Evolutionary conservation across 225 moss, liverwort and hornwort species (phyloP).

Genomic region (Neckera pumila): DNA sequence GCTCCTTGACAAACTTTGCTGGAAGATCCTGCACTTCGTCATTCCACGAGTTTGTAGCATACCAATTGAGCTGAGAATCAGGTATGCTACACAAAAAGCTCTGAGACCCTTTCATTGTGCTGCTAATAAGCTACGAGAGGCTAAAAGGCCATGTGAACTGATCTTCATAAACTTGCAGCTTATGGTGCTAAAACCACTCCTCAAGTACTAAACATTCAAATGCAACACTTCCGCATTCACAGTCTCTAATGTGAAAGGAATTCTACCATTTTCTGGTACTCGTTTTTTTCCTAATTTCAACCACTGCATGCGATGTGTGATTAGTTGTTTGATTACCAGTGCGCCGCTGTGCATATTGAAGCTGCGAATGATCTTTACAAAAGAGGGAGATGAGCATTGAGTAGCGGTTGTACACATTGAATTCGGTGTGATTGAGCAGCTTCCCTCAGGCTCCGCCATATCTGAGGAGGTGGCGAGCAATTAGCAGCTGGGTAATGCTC

Average conservation of each 20-base stretch:
- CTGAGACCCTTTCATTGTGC: neutral
- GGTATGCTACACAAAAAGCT: neutral
- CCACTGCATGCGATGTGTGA: neutral
- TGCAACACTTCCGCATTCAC: too few relatives aligned
- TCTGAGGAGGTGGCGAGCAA: neutral
- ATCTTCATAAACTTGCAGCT: neutral
- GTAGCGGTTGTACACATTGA: too few relatives aligned
- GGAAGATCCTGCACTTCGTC: neutral
- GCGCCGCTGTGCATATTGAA: neutral
- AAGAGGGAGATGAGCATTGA: neutral
- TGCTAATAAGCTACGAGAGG: neutral
- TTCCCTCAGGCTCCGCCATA: neutral
- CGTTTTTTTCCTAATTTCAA: neutral
- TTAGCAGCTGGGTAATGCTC: neutral
- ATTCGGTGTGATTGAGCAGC: neutral
- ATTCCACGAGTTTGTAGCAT: neutral
- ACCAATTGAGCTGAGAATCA: neutral
- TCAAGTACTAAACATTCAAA: neutral
- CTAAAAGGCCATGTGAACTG: neutral
- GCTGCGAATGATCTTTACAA: neutral
- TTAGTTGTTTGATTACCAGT: neutral
- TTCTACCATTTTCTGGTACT: neutral
- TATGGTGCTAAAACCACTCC: neutral
- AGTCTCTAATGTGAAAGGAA: neutral
- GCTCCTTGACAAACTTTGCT: neutral